Evolutionary conservation across 2,329 filamentous ascomycete species (phyloP).

Genomic region (Penicillium polonicum): DNA sequence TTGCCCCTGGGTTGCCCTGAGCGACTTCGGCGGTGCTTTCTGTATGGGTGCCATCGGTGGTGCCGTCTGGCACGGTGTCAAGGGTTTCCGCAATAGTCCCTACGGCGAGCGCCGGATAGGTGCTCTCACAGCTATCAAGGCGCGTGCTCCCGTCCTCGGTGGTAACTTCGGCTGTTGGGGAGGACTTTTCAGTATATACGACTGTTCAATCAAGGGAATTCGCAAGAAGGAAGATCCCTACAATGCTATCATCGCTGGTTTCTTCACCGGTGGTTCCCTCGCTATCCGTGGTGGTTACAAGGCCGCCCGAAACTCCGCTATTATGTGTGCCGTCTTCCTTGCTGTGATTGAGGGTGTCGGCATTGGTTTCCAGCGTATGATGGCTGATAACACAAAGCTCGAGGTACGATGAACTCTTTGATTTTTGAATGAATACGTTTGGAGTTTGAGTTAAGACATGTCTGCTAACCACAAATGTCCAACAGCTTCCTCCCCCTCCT

Average conservation of each 20-base stretch:
- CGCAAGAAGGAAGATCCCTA: constrained; percentile 97
- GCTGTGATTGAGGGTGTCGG: constrained; percentile 97
- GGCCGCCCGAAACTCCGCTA: constrained; percentile 90
- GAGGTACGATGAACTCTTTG: constrained; percentile 45
- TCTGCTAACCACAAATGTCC: neutral
- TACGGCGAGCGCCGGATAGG: constrained; percentile 95
- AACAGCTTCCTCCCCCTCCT: constrained; percentile 37
- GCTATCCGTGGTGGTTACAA: constrained; percentile 89
- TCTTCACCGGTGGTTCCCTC: constrained; percentile 90
- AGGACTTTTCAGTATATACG: constrained; percentile 90
- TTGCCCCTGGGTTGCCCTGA: constrained; percentile 94
- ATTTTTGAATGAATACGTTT: neutral
- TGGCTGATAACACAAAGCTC: constrained; percentile 82
- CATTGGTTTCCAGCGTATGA: constrained; percentile 92
- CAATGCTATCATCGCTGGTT: constrained; percentile 96
- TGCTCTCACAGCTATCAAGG: constrained; percentile 95
- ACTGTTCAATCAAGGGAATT: constrained; percentile 93
- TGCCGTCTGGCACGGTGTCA: constrained; percentile 94
- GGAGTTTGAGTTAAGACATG: neutral
- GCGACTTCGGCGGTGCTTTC: constrained; percentile 97
- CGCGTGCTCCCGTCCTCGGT: constrained; percentile 89
- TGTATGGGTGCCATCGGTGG: constrained; percentile 86
- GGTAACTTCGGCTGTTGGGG: constrained; percentile 99
- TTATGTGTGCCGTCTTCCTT: constrained; percentile 89
- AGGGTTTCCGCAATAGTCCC: constrained; percentile 85